A percentile compares a stretch with the other conserved stretches of the same genome.
Conservation (phyloP, 2,329 filamentous ascomycete genomes). For the Trichophyton schoenleinii region DNA sequence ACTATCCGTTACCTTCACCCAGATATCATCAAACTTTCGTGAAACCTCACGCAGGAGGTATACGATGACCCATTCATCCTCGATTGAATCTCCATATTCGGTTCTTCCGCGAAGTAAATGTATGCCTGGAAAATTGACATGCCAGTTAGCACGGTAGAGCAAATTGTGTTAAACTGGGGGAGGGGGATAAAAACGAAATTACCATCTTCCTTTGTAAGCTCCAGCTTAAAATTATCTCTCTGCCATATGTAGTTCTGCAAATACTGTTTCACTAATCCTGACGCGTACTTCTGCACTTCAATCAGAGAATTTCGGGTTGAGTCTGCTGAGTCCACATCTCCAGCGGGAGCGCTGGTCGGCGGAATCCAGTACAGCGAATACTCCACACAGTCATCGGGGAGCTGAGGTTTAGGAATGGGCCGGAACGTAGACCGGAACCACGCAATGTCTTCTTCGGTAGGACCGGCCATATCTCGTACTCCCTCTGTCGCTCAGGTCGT, state of each 20-base stretch:
- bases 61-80: slow-evolving; percentile 95
- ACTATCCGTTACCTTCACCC: slow-evolving; percentile 71
- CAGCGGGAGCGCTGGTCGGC: slow-evolving; percentile 41
- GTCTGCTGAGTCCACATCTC: slow-evolving; percentile 40
- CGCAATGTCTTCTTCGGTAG: slow-evolving; percentile 45
- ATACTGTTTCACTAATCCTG: slow-evolving; percentile 49
- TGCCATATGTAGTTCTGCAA: slow-evolving; percentile 94
- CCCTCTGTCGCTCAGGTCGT: neutral
- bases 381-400: slow-evolving; percentile 75
- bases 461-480: slow-evolving; percentile 10
- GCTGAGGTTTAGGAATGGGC: slow-evolving; percentile 49
- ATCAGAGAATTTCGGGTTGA: slow-evolving; percentile 51
- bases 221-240: slow-evolving; percentile 63
- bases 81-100: slow-evolving; percentile 85
- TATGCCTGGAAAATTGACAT: slow-evolving; percentile 23
- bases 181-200: slow-evolving; percentile 16
- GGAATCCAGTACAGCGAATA: slow-evolving; percentile 68
- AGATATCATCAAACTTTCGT: slow-evolving; percentile 57
- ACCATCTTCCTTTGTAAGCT: slow-evolving; percentile 50
- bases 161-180: slow-evolving; percentile 5
- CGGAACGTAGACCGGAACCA: slow-evolving; percentile 55
- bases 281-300: slow-evolving; percentile 55
- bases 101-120: slow-evolving; percentile 61
- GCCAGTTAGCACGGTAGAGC: neutral
- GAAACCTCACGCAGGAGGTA: slow-evolving; percentile 76